Percentiles rank a stretch among this genome's conserved stretches.
Conservation (phyloP, 2,329 filamentous ascomycete genomes). For the Talaromyces funiculosus region DNA sequence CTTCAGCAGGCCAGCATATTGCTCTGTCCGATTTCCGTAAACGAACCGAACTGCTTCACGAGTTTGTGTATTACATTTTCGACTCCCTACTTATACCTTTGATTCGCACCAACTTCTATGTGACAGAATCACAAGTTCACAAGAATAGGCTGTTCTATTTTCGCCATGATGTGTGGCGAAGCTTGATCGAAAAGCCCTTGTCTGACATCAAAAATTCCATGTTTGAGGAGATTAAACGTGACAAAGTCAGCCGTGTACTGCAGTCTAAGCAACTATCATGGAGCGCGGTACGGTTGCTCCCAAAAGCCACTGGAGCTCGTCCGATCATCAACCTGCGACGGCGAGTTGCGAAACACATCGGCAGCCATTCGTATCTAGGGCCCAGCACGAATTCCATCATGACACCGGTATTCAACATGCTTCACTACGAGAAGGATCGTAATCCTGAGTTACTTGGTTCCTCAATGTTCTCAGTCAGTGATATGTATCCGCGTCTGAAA, state of each 20-base stretch:
- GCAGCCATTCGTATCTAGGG: constrained; percentile 48
- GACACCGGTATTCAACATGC: constrained; percentile 65
- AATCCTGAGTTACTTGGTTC: constrained; percentile 64
- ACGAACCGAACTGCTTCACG: constrained; percentile 69
- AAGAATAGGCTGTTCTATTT: constrained; percentile 86
- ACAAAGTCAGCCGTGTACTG: constrained; percentile 54
- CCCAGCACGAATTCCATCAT: constrained; percentile 66
- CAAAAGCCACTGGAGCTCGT: constrained; percentile 69
- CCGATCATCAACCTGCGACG: constrained; percentile 83
- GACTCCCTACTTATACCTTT: constrained; percentile 88
- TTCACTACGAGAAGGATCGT: constrained; percentile 67
- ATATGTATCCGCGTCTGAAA: constrained; percentile 70
- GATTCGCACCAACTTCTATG: constrained; percentile 81
- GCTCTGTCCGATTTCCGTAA: constrained; percentile 69
- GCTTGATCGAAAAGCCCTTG: constrained; percentile 68
- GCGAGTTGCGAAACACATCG: constrained; percentile 47
- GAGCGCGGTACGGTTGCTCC: constrained; percentile 73
- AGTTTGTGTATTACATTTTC: constrained; percentile 88
- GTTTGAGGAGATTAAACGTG: constrained; percentile 68
- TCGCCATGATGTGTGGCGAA: constrained; percentile 85
- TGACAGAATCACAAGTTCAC: constrained; percentile 80
- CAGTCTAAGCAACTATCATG: constrained; percentile 63
- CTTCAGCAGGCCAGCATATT: constrained; percentile 44
- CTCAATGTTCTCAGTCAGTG: constrained; percentile 72
- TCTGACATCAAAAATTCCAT: constrained; percentile 61